Percentiles rank a stretch among this genome's conserved stretches.
phyloP scores from a whole-genome alignment of 441 rosid species.

The Croton setiger region DNA sequence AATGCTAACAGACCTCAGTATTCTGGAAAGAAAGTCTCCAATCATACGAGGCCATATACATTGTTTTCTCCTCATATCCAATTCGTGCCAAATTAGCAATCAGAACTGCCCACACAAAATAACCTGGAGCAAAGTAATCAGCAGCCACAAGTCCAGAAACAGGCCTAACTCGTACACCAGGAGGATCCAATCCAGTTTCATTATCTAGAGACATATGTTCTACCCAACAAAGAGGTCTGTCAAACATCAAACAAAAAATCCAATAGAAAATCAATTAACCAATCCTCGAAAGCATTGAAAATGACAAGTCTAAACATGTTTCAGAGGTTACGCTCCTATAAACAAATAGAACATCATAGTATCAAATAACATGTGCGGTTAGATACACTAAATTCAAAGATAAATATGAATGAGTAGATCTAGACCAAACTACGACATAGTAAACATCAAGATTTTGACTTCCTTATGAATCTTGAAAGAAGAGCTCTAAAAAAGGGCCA shows the following conservation, averaged over 20 bases:
- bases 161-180: constrained; percentile 76
- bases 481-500: neutral
- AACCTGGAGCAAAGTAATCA: constrained; percentile 95
- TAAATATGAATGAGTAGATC: too few relatives aligned
- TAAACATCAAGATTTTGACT: neutral
- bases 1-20: constrained; percentile 58
- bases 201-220: constrained; percentile 96
- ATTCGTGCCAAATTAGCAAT: constrained; percentile 91
- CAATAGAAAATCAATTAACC: constrained; percentile 12
- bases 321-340: neutral
- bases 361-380: neutral
- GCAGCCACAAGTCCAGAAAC: constrained; percentile 98
- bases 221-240: constrained; percentile 97
- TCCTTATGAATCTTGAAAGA: neutral
- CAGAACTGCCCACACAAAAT: constrained; percentile 98
- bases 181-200: constrained; percentile 94
- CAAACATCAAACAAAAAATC: constrained; percentile 16
- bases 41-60: constrained; percentile 98
- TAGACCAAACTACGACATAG: too few relatives aligned
- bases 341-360: neutral
- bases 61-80: constrained; percentile 94
- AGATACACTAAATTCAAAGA: neutral
- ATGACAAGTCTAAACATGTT: neutral
- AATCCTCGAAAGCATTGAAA: constrained; percentile 15
- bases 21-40: constrained; percentile 97